phyloP scores from a whole-genome alignment of 192 early-diverging fungal species.

The Coemansia interrupta region DNA sequence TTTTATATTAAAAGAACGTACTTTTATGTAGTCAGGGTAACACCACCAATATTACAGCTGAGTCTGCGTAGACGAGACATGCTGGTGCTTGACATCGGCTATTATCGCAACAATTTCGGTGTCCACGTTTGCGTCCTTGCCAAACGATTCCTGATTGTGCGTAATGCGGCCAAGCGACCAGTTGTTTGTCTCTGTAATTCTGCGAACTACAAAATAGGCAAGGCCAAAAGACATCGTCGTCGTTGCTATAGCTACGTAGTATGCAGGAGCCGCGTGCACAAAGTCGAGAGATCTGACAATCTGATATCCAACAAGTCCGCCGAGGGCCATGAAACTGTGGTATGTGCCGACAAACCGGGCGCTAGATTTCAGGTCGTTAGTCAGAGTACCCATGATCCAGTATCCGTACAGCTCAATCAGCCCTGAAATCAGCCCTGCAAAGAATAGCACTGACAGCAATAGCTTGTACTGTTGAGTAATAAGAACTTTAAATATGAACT shows the following conservation, averaged over 20 bases:
- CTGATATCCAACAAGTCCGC: conserved; percentile 29
- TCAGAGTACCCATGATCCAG: conserved; percentile 46
- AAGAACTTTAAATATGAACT: conserved; percentile 14
- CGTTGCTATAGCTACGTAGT: conserved; percentile 14
- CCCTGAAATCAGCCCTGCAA: conserved; percentile 31
- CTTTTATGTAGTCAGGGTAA: too few relatives aligned
- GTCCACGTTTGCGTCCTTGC: too few relatives aligned
- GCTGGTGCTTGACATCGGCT: too few relatives aligned
- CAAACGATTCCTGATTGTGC: too few relatives aligned
- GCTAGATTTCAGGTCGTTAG: conserved; percentile 37
- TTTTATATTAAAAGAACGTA: too few relatives aligned
- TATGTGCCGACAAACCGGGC: conserved; percentile 42
- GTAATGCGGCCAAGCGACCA: conserved; percentile 37
- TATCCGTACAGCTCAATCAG: conserved; percentile 40
- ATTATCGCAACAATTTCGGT: too few relatives aligned
- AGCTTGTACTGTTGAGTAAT: conserved; percentile 13
- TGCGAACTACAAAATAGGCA: conserved; percentile 26
- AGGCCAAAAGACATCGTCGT: conserved; percentile 20
- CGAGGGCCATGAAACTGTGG: conserved; percentile 35
- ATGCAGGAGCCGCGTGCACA: conserved; percentile 10
- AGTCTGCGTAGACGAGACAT: too few relatives aligned
- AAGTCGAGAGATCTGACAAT: conserved; percentile 13
- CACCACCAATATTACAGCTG: too few relatives aligned
- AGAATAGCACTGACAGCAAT: conserved; percentile 25
- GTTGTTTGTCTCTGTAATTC: conserved; percentile 43